phyloP scores from a whole-genome alignment of 2,329 filamentous ascomycete species.

The Coleophoma cylindrospora region DNA sequence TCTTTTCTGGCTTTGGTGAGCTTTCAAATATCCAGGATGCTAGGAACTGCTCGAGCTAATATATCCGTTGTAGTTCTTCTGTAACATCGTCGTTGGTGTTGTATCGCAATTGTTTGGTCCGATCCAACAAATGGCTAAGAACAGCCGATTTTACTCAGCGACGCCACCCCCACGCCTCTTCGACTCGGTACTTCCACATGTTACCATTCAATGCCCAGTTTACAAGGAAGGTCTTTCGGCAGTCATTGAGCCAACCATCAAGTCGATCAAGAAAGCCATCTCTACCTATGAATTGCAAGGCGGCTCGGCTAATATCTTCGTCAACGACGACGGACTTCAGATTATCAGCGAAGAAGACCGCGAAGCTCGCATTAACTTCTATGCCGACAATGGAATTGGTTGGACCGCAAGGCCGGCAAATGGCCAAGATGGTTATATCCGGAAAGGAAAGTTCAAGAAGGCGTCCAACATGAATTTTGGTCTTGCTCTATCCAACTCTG shows the following conservation, averaged over 20 bases:
- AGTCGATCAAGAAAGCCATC: conserved; percentile 51
- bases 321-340: conserved; percentile 67
- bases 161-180: conserved; percentile 31
- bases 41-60: no score
- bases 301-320: conserved; percentile 62
- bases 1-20: conserved; percentile 30
- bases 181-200: conserved; percentile 34
- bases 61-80: not conserved
- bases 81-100: not conserved
- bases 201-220: conserved; percentile 44
- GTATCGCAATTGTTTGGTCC: not conserved
- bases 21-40: conserved; percentile 14
- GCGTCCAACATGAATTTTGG: conserved; percentile 71
- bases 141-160: conserved; percentile 29
- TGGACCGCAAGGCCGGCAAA: conserved; percentile 44
- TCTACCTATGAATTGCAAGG: conserved; percentile 56
- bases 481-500: conserved; percentile 16
- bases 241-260: conserved; percentile 50
- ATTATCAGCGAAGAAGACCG: conserved; percentile 45
- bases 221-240: conserved; percentile 42
- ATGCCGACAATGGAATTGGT: conserved; percentile 52
- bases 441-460: conserved; percentile 64
- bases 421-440: conserved; percentile 35
- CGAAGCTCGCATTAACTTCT: conserved; percentile 46
- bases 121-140: not conserved